A percentile compares a stretch with the other conserved stretches of the same genome.
phyloP scores from a whole-genome alignment of 2,329 filamentous ascomycete species.

The Paraphoma sp. region DNA sequence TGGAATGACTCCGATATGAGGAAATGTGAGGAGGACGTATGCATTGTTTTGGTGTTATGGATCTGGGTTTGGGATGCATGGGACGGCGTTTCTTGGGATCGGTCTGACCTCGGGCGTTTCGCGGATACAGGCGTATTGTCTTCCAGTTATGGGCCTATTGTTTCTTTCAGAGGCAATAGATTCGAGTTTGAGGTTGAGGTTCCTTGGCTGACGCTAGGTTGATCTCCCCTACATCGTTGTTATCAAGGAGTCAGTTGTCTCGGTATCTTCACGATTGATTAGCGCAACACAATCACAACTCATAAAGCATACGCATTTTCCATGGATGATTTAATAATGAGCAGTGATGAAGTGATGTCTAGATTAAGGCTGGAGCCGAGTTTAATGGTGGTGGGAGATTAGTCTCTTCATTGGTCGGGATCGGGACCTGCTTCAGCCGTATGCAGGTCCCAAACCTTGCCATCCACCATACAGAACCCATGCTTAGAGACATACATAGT shows the following conservation, averaged over 20 bases:
- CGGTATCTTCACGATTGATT: neutral
- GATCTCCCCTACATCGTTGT: neutral
- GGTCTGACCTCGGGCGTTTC: neutral
- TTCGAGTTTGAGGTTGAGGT: neutral
- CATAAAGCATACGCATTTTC: neutral
- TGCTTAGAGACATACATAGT: neutral
- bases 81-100: neutral
- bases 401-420: neutral
- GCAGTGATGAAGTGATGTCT: neutral
- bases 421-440: neutral
- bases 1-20: neutral
- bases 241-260: neutral
- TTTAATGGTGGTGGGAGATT: neutral
- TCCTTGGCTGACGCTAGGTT: neutral
- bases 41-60: neutral
- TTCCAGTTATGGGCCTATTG: neutral
- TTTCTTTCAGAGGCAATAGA: neutral
- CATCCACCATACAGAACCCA: neutral
- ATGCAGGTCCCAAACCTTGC: neutral
- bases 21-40: neutral
- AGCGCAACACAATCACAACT: neutral
- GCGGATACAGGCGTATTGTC: neutral
- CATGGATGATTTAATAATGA: neutral
- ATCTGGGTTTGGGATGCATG: neutral
- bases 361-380: neutral